A percentile compares a stretch with the other conserved stretches of the same genome.
Evolutionary conservation across 2,329 filamentous ascomycete species (phyloP).

Genomic region (Talaromyces sp.): DNA sequence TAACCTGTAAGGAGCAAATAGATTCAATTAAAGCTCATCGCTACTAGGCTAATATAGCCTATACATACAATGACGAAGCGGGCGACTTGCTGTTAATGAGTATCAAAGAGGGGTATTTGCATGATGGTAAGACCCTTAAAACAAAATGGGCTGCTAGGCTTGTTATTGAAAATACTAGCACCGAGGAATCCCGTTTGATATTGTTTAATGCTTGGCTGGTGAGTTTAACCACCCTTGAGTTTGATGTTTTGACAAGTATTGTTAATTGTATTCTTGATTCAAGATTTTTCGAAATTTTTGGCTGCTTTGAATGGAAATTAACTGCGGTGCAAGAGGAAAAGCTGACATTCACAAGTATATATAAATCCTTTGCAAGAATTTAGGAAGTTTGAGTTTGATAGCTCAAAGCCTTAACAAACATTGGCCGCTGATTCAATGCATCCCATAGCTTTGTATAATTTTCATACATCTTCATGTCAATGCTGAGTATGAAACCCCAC

Average conservation of each 20-base stretch:
- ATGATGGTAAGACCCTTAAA: not conserved
- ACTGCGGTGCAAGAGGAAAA: not conserved
- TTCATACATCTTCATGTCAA: constrained; percentile 15
- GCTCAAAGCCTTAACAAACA: not conserved
- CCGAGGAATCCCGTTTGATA: not conserved
- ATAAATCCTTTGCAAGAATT: not conserved
- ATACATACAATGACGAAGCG: not conserved
- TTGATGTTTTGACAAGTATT: no score
- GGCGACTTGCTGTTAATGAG: not conserved
- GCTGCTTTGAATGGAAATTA: not conserved
- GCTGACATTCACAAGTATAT: no score
- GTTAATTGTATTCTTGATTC: no score
- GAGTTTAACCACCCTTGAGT: not conserved
- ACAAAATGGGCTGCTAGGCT: not conserved
- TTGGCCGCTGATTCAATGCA: not conserved
- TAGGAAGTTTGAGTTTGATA: not conserved
- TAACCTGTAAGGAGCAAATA: not conserved
- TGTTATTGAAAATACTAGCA: not conserved
- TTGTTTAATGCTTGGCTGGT: not conserved
- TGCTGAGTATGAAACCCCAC: constrained; percentile 20
- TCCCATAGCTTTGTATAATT: not conserved
- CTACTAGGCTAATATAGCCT: not conserved
- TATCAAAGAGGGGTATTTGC: not conserved
- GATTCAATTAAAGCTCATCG: not conserved
- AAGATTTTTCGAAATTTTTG: not conserved